Percentiles rank a stretch among this genome's conserved stretches.
These are phyloP conservation scores for Sergeia podlipaevii DNA, from an alignment of 208 protist genomes.

Conservation along the genomic window DNA sequence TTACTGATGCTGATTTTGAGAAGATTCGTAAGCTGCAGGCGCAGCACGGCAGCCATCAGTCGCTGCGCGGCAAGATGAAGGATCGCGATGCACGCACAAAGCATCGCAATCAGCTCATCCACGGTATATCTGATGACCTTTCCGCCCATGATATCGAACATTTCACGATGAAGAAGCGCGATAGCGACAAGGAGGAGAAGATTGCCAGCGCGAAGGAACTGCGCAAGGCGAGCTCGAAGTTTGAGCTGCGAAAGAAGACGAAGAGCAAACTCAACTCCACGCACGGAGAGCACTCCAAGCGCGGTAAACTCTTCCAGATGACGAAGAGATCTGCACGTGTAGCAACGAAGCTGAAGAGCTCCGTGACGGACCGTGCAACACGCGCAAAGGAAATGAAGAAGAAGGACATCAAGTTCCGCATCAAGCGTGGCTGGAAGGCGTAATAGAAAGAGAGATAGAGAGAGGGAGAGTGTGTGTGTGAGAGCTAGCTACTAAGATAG, in stretches of 20 bases:
- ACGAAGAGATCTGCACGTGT: constrained; percentile 86
- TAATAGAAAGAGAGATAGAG: constrained; percentile 21
- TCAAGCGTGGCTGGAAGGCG: constrained; percentile 89
- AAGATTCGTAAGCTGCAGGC: constrained; percentile 73
- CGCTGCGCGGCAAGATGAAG: constrained; percentile 72
- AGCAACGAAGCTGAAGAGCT: constrained; percentile 80
- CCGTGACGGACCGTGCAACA: constrained; percentile 59
- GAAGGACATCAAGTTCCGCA: constrained; percentile 93
- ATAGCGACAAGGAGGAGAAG: constrained; percentile 78
- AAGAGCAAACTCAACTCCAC: constrained; percentile 91
- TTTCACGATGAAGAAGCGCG: constrained; percentile 80
- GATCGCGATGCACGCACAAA: constrained; percentile 46
- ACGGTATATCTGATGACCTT: constrained; percentile 76
- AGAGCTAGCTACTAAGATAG: no score
- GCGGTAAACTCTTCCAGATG: constrained; percentile 90
- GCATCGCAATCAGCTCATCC: constrained; percentile 63
- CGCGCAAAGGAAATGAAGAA: constrained; percentile 89
- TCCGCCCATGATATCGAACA: constrained; percentile 81
- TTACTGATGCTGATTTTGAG: constrained; percentile 83
- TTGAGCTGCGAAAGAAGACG: constrained; percentile 86
- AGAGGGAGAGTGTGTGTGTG: no score
- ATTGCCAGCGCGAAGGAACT: constrained; percentile 78
- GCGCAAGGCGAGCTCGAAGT: constrained; percentile 76
- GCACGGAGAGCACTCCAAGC: constrained; percentile 82
- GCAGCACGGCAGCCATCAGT: constrained; percentile 67